Conservation (phyloP, 1,139 yeast genomes). For the Yamadazyma jaroonii region DNA sequence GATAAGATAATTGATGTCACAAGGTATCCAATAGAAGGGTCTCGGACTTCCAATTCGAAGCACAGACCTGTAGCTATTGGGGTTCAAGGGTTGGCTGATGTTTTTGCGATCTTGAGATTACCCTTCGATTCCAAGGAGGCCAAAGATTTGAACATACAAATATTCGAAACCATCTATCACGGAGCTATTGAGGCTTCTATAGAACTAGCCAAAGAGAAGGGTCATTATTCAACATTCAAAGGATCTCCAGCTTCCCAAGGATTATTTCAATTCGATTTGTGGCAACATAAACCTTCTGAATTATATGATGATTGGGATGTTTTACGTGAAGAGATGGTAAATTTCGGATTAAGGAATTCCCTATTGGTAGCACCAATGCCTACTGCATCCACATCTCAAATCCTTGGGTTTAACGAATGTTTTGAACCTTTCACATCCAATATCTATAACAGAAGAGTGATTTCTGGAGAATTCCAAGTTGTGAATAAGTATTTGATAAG, state of each 20-base stretch:
- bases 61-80: conserved; percentile 89
- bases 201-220: conserved; percentile 65
- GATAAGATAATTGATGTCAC: conserved; percentile 77
- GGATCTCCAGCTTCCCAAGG: conserved; percentile 89
- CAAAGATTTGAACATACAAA: conserved; percentile 65
- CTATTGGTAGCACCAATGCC: conserved; percentile 92
- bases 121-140: conserved; percentile 83
- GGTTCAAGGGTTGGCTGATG: conserved; percentile 87
- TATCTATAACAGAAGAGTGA: conserved; percentile 80
- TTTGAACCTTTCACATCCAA: conserved; percentile 91
- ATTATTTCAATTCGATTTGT: conserved; percentile 71
- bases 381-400: conserved; percentile 90
- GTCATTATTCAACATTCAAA: conserved; percentile 63
- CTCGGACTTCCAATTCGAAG: conserved; percentile 65
- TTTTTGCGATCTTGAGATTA: conserved; percentile 70
- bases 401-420: conserved; percentile 85
- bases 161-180: conserved; percentile 87
- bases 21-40: conserved; percentile 72
- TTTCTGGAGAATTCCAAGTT: conserved; percentile 86
- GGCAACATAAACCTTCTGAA: conserved; percentile 72
- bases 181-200: conserved; percentile 80
- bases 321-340: conserved; percentile 56
- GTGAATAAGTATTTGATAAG: conserved; percentile 80
- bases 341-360: conserved; percentile 76
- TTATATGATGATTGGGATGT: conserved; percentile 72